Evolutionary conservation across 2,329 filamentous ascomycete species (phyloP), one percentile per base, ranked within the genome.

Genomic region (Conoideocrella luteorostrata): DNA sequence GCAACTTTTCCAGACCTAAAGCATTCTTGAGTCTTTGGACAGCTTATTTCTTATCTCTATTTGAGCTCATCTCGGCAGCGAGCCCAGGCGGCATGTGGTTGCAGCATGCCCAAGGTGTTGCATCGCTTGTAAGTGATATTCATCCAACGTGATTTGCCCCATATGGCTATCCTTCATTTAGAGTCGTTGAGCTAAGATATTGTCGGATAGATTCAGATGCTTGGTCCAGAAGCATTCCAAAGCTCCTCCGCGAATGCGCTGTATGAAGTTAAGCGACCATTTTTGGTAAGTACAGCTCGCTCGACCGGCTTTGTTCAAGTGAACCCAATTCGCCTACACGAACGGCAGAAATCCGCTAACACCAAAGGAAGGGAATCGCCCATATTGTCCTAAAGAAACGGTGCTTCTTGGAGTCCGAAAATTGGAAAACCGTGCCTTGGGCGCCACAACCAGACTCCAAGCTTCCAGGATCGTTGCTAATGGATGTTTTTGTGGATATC

Each of bases 21-120:
- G 43, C 45, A 12, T 50, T 43, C 22, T 33, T 47, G 45, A 39
- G 44, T n/a, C 43, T 50, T 4, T 46, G 37, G 45, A 50, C 41
- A 3, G 43, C 45, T 2, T 41, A 39, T 18, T 47, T 49, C 17
- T 36, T 50, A 4, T 44, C 45, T 17, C 11, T 50, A 22, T 50
- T 47, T 22, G 47, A 50, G 33, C 38, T 50, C 24, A 42, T 50
- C 22, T 47, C 45, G 7, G 33, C 33, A 3, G 42, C 39, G 18
- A 46, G 11, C 6, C 20, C 24, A 20, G 35, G 37, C n/a, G 41
- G 35, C 9, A 37, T 35, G 22, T 46, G 45, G 45, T 20, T 44
- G 28, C 36, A 39, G 22, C 42, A 44, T 29, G 36, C 42, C 18
- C 29, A 36, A 18, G 42, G 42, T 15, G 42, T 44, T 13, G 42